These are phyloP conservation scores for Castanea mollissima DNA, from an alignment of 306 rosid genomes.

Conservation along the genomic window DNA sequence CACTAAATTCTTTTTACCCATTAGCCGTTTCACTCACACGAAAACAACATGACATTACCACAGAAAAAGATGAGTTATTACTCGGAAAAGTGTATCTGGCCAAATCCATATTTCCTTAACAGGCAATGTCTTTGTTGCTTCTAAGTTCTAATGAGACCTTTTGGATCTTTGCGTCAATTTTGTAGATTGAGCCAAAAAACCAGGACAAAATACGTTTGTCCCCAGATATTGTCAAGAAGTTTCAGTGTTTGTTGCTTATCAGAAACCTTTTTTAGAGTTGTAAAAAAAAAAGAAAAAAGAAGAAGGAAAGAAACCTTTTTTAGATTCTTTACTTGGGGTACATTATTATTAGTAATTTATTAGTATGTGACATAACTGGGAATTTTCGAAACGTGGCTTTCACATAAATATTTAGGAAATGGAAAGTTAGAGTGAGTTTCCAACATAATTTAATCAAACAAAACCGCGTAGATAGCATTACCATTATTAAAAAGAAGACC, in stretches of 20 bases:
- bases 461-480: slow-evolving; percentile 21
- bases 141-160: not conserved
- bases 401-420: not conserved
- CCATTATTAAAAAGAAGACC: not conserved
- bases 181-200: not conserved
- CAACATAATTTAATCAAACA: not conserved
- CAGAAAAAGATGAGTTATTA: not conserved
- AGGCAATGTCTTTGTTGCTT: not conserved
- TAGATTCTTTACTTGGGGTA: not conserved
- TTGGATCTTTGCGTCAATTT: not conserved
- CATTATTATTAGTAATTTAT: not conserved
- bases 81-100: not conserved
- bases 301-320: too few relatives aligned
- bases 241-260: not conserved
- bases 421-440: not conserved
- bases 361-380: not conserved
- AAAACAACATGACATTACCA: not conserved
- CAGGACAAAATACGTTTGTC: not conserved
- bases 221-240: not conserved
- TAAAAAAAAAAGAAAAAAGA: too few relatives aligned
- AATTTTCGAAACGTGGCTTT: not conserved
- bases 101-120: not conserved
- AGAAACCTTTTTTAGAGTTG: not conserved
- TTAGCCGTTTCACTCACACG: too few relatives aligned
- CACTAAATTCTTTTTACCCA: too few relatives aligned